These are phyloP conservation scores for Paecilomyces niveus DNA, from an alignment of 2,329 filamentous ascomycete genomes.

Conservation along the genomic window DNA sequence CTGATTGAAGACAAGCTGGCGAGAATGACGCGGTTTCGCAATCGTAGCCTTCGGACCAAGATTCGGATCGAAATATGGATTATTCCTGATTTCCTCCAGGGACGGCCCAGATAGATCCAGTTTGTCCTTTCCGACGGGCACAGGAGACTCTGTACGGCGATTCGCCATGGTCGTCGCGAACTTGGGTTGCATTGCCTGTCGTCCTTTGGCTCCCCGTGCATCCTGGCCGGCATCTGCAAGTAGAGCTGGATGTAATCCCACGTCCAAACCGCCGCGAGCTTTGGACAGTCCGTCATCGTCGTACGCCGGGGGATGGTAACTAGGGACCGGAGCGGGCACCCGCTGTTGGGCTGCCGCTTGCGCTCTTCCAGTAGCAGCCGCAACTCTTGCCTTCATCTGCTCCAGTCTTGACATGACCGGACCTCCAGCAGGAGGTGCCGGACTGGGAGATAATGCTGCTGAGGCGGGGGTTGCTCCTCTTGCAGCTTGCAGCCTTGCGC, in stretches of 20 bases:
- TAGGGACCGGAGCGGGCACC: conserved; percentile 30
- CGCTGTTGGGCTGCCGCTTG: conserved; percentile 38
- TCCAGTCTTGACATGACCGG: conserved; percentile 61
- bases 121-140: conserved; percentile 28
- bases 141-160: conserved; percentile 42
- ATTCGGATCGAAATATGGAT: conserved; percentile 76
- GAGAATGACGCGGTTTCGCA: conserved; percentile 60
- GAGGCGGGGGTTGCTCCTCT: conserved; percentile 22
- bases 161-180: conserved; percentile 51
- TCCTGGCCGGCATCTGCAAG: conserved; percentile 43
- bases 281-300: conserved; percentile 43
- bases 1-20: conserved; percentile 81
- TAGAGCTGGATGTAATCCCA: conserved; percentile 71
- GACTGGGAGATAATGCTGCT: conserved; percentile 28
- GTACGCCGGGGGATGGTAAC: conserved; percentile 35
- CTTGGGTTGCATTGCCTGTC: conserved; percentile 42
- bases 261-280: conserved; percentile 62
- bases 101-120: conserved; percentile 53
- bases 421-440: conserved; percentile 20
- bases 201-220: conserved; percentile 33
- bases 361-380: conserved; percentile 58
- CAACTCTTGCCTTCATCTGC: conserved; percentile 71
- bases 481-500: conserved; percentile 37
- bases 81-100: conserved; percentile 54
- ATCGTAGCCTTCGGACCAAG: conserved; percentile 52